Evolutionary conservation across 2,329 filamentous ascomycete species (phyloP).

Genomic region (Chaetomiaceae sp.): DNA sequence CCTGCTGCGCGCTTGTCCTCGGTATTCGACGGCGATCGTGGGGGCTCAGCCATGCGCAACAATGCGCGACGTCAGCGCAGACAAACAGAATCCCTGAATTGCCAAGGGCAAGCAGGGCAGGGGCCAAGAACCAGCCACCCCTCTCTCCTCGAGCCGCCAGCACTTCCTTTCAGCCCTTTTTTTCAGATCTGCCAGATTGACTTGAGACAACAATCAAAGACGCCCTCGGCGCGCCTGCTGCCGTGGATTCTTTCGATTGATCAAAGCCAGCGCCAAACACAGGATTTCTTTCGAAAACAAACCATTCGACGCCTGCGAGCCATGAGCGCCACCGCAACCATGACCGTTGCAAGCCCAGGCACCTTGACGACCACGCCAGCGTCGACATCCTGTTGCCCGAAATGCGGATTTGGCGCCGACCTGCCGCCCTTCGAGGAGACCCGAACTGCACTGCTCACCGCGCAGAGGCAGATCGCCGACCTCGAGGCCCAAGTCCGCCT

Average conservation of each 20-base stretch:
- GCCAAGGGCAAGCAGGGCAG: not conserved
- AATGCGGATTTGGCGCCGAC: conserved; percentile 44
- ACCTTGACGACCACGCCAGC: conserved; percentile 23
- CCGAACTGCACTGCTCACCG: conserved; percentile 44
- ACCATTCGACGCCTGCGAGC: not conserved
- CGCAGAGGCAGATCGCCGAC: conserved; percentile 60
- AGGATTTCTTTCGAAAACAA: not conserved
- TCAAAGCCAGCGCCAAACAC: not conserved
- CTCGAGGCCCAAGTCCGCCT: conserved; percentile 66
- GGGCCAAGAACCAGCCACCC: conserved; percentile 14
- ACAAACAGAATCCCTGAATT: not conserved
- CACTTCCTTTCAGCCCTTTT: not conserved
- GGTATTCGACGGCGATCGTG: conserved; percentile 17
- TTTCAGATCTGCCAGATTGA: not conserved
- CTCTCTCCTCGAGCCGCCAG: not conserved
- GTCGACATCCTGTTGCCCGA: conserved; percentile 42
- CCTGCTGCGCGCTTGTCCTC: conserved; percentile 1
- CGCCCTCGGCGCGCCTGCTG: not conserved
- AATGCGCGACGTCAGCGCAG: conserved; percentile 15
- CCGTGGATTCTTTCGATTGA: not conserved
- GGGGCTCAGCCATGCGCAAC: conserved; percentile 11
- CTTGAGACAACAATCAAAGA: not conserved
- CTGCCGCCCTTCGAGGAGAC: conserved; percentile 32
- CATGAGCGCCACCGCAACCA: conserved; percentile 19
- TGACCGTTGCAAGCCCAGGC: conserved; percentile 18